Conservation (phyloP, 345 rosid species). For the Isatis tinctoria region DNA sequence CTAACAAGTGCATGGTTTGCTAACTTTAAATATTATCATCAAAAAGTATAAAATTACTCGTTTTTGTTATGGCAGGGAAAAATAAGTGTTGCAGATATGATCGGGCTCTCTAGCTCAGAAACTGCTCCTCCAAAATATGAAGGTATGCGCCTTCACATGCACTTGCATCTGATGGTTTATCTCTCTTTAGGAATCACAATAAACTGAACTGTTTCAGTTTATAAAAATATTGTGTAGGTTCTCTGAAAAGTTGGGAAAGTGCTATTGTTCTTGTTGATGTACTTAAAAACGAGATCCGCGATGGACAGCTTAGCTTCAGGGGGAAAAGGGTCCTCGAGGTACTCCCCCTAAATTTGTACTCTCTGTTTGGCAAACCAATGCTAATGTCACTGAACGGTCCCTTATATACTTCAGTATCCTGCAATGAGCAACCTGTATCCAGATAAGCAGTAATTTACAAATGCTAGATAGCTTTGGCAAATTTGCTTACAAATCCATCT, state of each 20-base stretch:
- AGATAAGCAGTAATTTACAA: background rate
- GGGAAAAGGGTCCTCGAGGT: slow-evolving; percentile 99
- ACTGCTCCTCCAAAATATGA: slow-evolving; percentile 59
- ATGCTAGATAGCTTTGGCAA: background rate
- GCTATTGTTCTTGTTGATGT: slow-evolving; percentile 80
- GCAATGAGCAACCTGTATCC: background rate
- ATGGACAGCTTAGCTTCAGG: slow-evolving; percentile 96
- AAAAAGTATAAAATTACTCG: background rate
- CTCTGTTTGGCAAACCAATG: background rate
- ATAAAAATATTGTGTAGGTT: slow-evolving; percentile 41
- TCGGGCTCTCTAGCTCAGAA: slow-evolving; percentile 74
- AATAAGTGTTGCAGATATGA: slow-evolving; percentile 79
- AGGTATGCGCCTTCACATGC: no score
- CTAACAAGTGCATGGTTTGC: background rate
- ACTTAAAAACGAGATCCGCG: slow-evolving; percentile 92
- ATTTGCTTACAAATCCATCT: background rate
- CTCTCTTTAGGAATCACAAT: background rate
- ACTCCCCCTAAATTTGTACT: slow-evolving; percentile 1
- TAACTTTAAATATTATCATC: background rate
- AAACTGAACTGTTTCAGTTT: background rate
- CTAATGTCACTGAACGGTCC: background rate
- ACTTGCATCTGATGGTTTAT: background rate
- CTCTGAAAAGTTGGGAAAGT: slow-evolving; percentile 79
- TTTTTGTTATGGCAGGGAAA: slow-evolving; percentile 52
- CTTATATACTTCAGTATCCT: background rate